Conservation (phyloP, 2,329 filamentous ascomycete species). For the Colletotrichum sp. region DNA sequence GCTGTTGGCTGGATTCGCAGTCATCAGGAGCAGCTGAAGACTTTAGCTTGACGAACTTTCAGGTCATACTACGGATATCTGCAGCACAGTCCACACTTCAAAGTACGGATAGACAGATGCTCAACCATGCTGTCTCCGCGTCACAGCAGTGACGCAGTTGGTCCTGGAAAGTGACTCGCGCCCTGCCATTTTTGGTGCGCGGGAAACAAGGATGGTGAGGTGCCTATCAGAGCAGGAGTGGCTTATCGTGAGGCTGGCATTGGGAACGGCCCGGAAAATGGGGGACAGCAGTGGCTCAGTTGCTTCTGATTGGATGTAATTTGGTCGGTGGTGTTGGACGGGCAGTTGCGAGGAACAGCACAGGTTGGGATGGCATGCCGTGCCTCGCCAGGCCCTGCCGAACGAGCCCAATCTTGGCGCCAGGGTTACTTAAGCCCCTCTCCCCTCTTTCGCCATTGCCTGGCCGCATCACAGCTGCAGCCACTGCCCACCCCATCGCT, state of each 20-base stretch:
- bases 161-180: not conserved
- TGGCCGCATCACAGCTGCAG: not conserved
- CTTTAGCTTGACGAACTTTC: not conserved
- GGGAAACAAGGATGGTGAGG: not conserved
- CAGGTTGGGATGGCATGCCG: not conserved
- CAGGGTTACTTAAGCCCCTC: slow-evolving; percentile 21
- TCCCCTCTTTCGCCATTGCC: slow-evolving; percentile 3
- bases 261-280: not conserved
- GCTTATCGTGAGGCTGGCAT: not conserved
- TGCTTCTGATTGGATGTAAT: not conserved
- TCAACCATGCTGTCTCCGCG: not conserved
- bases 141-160: not conserved
- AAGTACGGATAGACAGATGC: not conserved
- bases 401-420: slow-evolving; percentile 6
- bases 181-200: not conserved
- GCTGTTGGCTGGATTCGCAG: not conserved
- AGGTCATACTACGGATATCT: not conserved
- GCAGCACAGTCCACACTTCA: not conserved
- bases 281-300: not conserved
- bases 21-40: not conserved
- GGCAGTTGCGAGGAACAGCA: not conserved
- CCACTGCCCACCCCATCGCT: not conserved
- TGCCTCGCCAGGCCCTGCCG: not conserved
- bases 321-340: not conserved
- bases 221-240: not conserved